Evolutionary conservation across 805 yeast genomes (phyloP), one percentile per base, ranked within the genome.

Genomic region (Kuraishia cidri): DNA sequence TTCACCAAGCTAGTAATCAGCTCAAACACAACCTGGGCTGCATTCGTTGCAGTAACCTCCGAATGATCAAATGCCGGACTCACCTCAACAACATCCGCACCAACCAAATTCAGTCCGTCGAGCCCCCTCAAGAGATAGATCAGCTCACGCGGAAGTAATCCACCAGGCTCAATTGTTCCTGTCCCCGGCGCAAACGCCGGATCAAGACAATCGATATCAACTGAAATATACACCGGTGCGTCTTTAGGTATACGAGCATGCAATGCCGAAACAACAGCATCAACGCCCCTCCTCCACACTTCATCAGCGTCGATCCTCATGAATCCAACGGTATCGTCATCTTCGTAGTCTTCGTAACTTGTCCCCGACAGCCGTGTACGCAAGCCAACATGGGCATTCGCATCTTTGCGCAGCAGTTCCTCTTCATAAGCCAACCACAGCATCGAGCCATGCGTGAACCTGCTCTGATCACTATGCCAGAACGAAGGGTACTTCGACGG

Each of bases 391-490:
- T 84, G 94, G 27, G 80, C 63, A 46, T 83, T 80, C 31, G 69
- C 55, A 31, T 62, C 60, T 21, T 73, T 59, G 35, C 63, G 46
- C 21, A 80, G 52, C 33, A 81, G 58, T 1, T 83, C 87, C 48
- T 84, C 94, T 37, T 78, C 64, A 34, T 57, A 54, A 5, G 90
- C 90, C 66, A 78, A 69, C 92, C 92, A 83, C 24, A 84, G 63
- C 88, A 84, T 81, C 5, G 92, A 77, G 4, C 94, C 94, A 48
- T 84, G 94, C 26, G 82, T 84, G 53, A 79, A 69, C 31, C 76
- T 74, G 11, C 30, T 25, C 19, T 32, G 34, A 11, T 32, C 34
- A 20, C 30, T 26, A 19, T 32, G 19, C 34, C 34, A 32, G 24
- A 54, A 33, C 15, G 48, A 38, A 5, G 84, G 81, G 47, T 81